Percentiles rank a stretch among this genome's conserved stretches.
Conservation (phyloP, 495 filamentous ascomycete genomes). For the Letharia lupina region DNA sequence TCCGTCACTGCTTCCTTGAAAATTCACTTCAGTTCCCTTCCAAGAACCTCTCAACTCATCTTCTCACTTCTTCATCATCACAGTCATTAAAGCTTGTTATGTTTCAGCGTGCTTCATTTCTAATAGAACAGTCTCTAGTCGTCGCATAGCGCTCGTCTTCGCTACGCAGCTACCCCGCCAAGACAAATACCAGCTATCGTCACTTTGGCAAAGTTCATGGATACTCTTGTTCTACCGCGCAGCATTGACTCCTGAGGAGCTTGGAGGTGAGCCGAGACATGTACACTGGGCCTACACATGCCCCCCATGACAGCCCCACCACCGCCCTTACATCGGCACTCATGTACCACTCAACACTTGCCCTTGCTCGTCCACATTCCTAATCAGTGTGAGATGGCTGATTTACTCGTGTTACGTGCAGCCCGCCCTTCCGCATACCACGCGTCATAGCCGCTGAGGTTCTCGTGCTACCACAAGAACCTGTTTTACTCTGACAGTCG, state of each 20-base stretch:
- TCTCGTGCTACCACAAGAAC: neutral
- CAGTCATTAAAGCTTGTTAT: neutral
- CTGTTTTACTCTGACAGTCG: neutral
- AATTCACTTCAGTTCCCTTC: neutral
- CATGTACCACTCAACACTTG: neutral
- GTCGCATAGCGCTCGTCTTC: neutral
- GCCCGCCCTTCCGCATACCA: slow-evolving; percentile 1
- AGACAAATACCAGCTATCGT: neutral
- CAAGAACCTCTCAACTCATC: neutral
- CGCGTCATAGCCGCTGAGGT: neutral
- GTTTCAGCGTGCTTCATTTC: neutral
- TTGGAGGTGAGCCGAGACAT: neutral
- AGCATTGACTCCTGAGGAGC: neutral
- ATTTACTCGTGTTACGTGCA: neutral
- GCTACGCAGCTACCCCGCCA: neutral
- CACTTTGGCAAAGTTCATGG: neutral
- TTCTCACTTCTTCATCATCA: neutral
- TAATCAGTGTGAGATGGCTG: neutral
- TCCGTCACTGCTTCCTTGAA: neutral
- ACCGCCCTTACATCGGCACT: neutral
- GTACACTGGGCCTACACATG: neutral
- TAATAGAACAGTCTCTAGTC: neutral
- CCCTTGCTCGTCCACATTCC: slow-evolving; percentile 1
- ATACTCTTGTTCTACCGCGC: neutral
- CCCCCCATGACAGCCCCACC: neutral